Conservation (phyloP, 306 rosid species). For the Pueraria montana region DNA sequence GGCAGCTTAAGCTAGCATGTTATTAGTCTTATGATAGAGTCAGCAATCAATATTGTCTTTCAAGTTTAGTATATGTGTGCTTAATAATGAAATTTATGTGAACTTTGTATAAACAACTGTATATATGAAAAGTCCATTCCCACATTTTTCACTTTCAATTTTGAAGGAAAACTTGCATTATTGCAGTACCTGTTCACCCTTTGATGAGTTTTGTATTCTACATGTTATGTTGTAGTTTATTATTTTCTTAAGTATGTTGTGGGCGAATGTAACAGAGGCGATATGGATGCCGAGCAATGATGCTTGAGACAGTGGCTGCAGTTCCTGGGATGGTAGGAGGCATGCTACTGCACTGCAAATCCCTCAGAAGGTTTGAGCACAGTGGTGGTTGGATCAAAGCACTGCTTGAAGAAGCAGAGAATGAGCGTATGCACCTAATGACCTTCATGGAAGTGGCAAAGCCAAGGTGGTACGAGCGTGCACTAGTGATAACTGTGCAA, state of each 20-base stretch:
- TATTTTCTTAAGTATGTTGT: background rate
- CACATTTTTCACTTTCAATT: background rate
- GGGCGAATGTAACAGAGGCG: constrained; percentile 59
- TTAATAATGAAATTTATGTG: background rate
- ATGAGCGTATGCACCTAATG: constrained; percentile 89
- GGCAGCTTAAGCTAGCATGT: background rate
- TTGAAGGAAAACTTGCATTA: background rate
- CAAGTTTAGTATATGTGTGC: background rate
- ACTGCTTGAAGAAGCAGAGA: constrained; percentile 81
- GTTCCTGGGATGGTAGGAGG: constrained; percentile 93
- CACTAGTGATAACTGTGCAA: constrained; percentile 72
- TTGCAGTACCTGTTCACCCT: background rate
- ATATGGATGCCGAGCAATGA: constrained; percentile 90
- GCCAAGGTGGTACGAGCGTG: constrained; percentile 82
- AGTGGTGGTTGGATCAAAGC: constrained; percentile 89
- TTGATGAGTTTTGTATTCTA: background rate
- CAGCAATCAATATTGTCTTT: background rate
- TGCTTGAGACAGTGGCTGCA: constrained; percentile 91
- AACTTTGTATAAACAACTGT: background rate
- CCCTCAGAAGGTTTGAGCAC: constrained; percentile 73
- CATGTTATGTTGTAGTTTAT: background rate
- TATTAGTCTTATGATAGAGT: background rate
- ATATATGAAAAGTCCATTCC: background rate
- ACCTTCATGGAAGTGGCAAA: constrained; percentile 82
- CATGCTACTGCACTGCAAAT: constrained; percentile 71